Base-by-base conservation (phyloP, 768 basidiomycete genomes). In the Tricholoma sp. region DNA sequence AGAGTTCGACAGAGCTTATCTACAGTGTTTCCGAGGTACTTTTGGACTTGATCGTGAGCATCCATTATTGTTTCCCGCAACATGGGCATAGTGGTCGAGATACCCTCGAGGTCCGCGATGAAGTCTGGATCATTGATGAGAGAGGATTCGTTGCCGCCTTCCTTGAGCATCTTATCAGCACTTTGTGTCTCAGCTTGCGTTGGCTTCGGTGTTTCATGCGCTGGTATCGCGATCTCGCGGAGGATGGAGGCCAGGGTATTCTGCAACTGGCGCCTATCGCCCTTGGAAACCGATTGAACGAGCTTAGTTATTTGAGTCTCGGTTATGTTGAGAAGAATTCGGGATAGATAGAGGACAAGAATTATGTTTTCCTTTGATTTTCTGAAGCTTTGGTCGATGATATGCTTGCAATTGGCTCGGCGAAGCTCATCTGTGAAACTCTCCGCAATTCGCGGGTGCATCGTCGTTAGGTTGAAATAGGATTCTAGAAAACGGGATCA, bases 381-480 rank as follows among this genome's bases (percentile, higher is more conserved):
- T 10, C 32, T 51, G 59, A 54, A 64, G 63, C 8, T 68, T n/a
- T n/a, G n/a, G 68, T 11, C 64, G 65, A 48, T 73, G 2, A 17
- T 65, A 57, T 42, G 62, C 59, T 53, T 56, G 34, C 2, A 68
- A 49, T 1, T 54, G 55, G 45, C 17, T 41, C 36, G 32, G 54
- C n/a, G 15, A 20, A 18, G 52, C 28, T 29, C 18, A 59, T 32
- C 31, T 52, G 18, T 45, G 28, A 56, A 51, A 50, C 29, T 37
- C 33, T 36, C 44, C 31, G 42, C 34, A 29, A 45, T 44, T n/a
- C 24, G n/a, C 15, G 44, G 54, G 32, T 55, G 47, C 17, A 36
- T 42, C 32, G 15, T 15, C 6, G 44, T 28, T 45, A 45, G 44
- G 20, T 45, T 45, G 24, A 12, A 45, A 45, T 45, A 45, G 20